Base-by-base conservation (phyloP, 1,284 basidiomycete species). In the Trametes sp. region DNA sequence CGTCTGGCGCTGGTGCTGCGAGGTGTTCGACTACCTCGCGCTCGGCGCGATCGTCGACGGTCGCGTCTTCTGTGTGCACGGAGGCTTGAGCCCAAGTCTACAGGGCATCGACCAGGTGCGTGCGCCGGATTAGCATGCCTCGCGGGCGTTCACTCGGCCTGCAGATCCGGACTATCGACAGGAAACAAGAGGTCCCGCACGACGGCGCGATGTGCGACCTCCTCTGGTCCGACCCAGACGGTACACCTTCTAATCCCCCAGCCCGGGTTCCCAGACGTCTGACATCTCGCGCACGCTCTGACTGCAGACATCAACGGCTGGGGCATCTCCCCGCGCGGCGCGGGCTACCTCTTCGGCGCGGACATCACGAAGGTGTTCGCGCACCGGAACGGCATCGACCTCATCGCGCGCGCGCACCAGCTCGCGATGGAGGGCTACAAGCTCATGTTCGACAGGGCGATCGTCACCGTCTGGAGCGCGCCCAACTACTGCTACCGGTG, bases 131-230 rank as follows among this genome's bases (percentile, higher is more conserved):
- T 24, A 24, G 24, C n/a, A 6, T 5, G 2, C 4, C 14, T 13
- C n/a, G n/a, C n/a, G n/a, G n/a, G n/a, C n/a, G n/a, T n/a, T n/a
- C n/a, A n/a, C n/a, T n/a, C n/a, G n/a, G n/a, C n/a, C n/a, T n/a
- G 16, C 44, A 98, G 95, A 98, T 99, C 73, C 91, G 97, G 49
- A 86, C 89, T 44, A 97, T 99, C 69, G 97, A 98, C 81, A 81
- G 97, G 35, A 96, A 98, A 77, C 96, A 98, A 78, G 97, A 99
- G 76, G 98, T 99, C 13, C 97, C 97, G n/a, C 98, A 99, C 76
- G 97, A 99, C 75, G 97, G 98, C 10, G 90, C 96, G 9, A 98
- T 99, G 96, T 99, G 97, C 74, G 98, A 99, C 78, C 81, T 99
- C 7, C 83, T 99, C 23, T 99, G 97, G 97, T 98, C 96, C 59